Percentiles rank a stretch among this genome's conserved stretches.
Conservation (phyloP, 768 basidiomycete genomes). For the Strobilomyces dryophilus region DNA sequence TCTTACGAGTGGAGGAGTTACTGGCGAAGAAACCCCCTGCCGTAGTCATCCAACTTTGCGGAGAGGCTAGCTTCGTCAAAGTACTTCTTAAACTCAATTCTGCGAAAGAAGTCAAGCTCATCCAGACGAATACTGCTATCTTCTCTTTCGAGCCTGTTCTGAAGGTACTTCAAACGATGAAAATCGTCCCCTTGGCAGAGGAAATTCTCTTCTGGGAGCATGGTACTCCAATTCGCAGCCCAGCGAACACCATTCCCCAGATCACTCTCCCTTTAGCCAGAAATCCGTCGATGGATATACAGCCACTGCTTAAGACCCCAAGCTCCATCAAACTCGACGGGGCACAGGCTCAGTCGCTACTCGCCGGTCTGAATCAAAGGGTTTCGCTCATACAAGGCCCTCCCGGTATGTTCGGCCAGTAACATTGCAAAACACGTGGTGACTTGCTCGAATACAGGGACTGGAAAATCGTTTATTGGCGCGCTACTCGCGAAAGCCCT, state of each 20-base stretch:
- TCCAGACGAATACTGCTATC: slow-evolving; percentile 58
- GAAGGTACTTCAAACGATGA: slow-evolving; percentile 47
- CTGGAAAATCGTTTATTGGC: slow-evolving; percentile 71
- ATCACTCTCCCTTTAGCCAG: slow-evolving; percentile 29
- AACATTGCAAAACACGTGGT: not conserved
- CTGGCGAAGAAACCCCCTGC: slow-evolving; percentile 45
- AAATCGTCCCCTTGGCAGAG: slow-evolving; percentile 40
- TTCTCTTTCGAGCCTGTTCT: slow-evolving; percentile 64
- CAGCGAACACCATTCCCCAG: not conserved
- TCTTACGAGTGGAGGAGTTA: slow-evolving; percentile 51
- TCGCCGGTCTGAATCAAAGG: slow-evolving; percentile 50
- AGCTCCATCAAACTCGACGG: slow-evolving; percentile 46
- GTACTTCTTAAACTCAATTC: slow-evolving; percentile 37
- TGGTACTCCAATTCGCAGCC: slow-evolving; percentile 14
- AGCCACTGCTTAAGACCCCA: slow-evolving; percentile 32
- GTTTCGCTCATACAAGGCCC: slow-evolving; percentile 69
- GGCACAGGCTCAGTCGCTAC: slow-evolving; percentile 43
- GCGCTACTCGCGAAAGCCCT: slow-evolving; percentile 58
- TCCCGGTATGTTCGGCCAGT: slow-evolving; percentile 44
- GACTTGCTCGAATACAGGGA: slow-evolving; percentile 38
- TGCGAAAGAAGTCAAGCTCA: slow-evolving; percentile 36
- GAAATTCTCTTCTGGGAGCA: slow-evolving; percentile 55
- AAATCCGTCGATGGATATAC: slow-evolving; percentile 40
- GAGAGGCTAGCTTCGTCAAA: slow-evolving; percentile 34
- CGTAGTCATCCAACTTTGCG: slow-evolving; percentile 52